Conservation (phyloP, 176 grass and related monocot species). For the Poa annua region DNA sequence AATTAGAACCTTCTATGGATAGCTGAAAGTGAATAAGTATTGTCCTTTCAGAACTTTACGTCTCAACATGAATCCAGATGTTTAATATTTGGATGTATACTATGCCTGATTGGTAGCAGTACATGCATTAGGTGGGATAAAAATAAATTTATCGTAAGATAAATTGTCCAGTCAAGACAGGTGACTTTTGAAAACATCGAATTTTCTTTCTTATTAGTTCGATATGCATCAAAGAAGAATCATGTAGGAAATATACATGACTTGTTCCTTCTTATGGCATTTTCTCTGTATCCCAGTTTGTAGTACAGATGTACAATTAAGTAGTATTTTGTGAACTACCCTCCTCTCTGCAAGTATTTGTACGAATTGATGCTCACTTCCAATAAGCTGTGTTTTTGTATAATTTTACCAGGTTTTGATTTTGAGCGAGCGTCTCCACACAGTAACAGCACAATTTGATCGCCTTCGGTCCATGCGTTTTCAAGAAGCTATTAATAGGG, state of each 20-base stretch:
- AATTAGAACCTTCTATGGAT: background rate
- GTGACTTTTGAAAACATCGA: background rate
- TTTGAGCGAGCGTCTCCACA: conserved; percentile 83
- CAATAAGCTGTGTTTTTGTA: conserved; percentile 16
- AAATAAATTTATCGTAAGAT: background rate
- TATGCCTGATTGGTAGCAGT: background rate
- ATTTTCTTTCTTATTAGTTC: conserved; percentile 16
- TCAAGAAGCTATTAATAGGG: conserved; percentile 90
- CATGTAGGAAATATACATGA: background rate
- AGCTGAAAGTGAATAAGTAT: background rate
- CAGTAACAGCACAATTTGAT: conserved; percentile 86
- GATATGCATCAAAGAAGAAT: background rate
- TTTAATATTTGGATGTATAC: background rate
- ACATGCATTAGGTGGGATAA: conserved; percentile 21
- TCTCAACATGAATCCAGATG: background rate
- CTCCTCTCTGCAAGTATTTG: background rate
- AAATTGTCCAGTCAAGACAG: conserved; percentile 4
- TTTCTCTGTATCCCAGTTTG: conserved; percentile 1
- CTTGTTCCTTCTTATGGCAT: background rate
- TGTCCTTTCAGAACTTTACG: conserved; percentile 8
- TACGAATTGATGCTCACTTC: conserved; percentile 26
- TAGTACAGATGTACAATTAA: background rate
- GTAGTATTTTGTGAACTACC: conserved; percentile 20
- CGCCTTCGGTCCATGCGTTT: conserved; percentile 76
- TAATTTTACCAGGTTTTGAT: conserved; percentile 75